Evolutionary conservation across 2,329 filamentous ascomycete genomes (phyloP).

Genomic region (Xylaria digitata): DNA sequence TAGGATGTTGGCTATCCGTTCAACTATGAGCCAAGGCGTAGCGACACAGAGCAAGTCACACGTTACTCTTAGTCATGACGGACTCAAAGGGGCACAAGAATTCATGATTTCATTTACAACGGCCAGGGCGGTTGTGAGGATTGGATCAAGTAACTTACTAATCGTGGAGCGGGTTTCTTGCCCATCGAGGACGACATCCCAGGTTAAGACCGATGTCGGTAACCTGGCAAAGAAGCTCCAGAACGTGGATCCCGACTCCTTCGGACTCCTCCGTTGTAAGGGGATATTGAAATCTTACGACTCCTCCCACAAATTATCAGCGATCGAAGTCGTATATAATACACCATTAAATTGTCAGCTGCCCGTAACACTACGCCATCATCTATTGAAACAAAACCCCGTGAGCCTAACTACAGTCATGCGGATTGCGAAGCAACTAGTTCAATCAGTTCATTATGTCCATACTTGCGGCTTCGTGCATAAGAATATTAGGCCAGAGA

Average conservation of each 20-base stretch:
- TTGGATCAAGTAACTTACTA: slow-evolving; percentile 11
- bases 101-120: slow-evolving; percentile 4
- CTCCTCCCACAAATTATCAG: slow-evolving; percentile 18
- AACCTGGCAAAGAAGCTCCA: slow-evolving; percentile 25
- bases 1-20: slow-evolving; percentile 23
- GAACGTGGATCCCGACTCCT: slow-evolving; percentile 21
- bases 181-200: slow-evolving; percentile 4
- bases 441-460: slow-evolving; percentile 28
- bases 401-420: slow-evolving; percentile 12
- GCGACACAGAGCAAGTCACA: neutral
- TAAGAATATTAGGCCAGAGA: slow-evolving; percentile 30
- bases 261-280: slow-evolving; percentile 26
- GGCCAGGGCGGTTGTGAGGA: slow-evolving; percentile 5
- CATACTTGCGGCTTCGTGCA: slow-evolving; percentile 31
- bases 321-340: slow-evolving; percentile 20
- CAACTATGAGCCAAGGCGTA: slow-evolving; percentile 2
- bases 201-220: slow-evolving; percentile 22
- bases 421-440: slow-evolving; percentile 26
- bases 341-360: slow-evolving; percentile 2
- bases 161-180: slow-evolving; percentile 24
- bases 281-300: slow-evolving; percentile 24
- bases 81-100: slow-evolving; percentile 18
- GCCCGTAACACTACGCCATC: slow-evolving; percentile 21
- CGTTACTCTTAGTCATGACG: slow-evolving; percentile 13
- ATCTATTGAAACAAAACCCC: slow-evolving; percentile 16